These are phyloP conservation scores for Hyaloscypha bicolor DNA, from an alignment of 495 filamentous ascomycete genomes.

Conservation along the genomic window DNA sequence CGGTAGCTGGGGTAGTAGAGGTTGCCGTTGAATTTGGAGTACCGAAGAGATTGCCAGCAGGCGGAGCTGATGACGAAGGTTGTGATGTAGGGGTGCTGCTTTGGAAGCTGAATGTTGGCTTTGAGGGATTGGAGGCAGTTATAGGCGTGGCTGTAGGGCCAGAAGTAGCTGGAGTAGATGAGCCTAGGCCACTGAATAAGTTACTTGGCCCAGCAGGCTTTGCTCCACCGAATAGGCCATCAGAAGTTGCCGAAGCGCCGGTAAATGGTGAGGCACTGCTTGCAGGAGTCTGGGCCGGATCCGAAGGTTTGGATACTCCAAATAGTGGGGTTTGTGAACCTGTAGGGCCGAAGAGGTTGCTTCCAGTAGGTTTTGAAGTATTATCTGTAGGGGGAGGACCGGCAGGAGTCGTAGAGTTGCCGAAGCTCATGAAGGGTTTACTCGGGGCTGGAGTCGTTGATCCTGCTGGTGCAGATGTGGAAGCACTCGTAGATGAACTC, in stretches of 20 bases:
- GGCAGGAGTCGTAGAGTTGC: constrained; percentile 43
- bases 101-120: constrained; percentile 22
- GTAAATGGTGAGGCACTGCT: constrained; percentile 19
- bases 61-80: constrained; percentile 10
- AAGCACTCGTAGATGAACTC: constrained; percentile 15
- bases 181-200: constrained; percentile 1
- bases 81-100: constrained; percentile 13
- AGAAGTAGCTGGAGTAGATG: constrained; percentile 15
- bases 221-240: constrained; percentile 20
- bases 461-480: constrained; percentile 23
- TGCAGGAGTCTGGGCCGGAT: constrained; percentile 13
- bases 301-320: constrained; percentile 22
- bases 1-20: constrained; percentile 28
- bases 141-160: constrained; percentile 11
- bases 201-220: constrained; percentile 11
- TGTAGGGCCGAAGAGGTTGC: constrained; percentile 17
- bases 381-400: constrained; percentile 38
- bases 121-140: constrained; percentile 11
- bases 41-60: constrained; percentile 43
- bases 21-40: constrained; percentile 23
- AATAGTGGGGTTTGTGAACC: constrained; percentile 10
- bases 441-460: constrained; percentile 31
- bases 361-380: constrained; percentile 20
- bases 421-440: constrained; percentile 17
- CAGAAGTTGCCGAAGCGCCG: background rate